phyloP scores from a whole-genome alignment of 441 rosid species.

The Melastoma candidum region DNA sequence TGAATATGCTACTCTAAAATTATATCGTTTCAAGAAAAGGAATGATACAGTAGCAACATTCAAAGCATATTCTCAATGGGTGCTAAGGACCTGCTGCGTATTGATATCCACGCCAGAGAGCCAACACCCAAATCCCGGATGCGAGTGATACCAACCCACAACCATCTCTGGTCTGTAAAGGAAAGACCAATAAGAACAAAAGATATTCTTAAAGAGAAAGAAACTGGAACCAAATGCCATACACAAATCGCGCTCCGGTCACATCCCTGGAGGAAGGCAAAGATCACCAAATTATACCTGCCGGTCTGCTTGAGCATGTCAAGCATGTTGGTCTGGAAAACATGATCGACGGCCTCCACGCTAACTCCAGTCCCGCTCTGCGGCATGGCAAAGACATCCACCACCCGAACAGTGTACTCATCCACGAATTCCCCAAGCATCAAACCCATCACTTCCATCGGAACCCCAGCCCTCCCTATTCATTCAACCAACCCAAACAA shows the following conservation, averaged over 20 bases:
- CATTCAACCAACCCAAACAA: constrained; percentile 6
- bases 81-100: constrained; percentile 67
- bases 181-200: constrained; percentile 5
- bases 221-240: too few species aligned
- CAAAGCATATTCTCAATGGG: neutral
- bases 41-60: neutral
- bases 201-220: too few species aligned
- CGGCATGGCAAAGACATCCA: constrained; percentile 98
- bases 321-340: constrained; percentile 95
- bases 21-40: too few species aligned
- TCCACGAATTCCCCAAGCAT: constrained; percentile 99
- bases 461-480: constrained; percentile 96
- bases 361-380: constrained; percentile 99
- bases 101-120: constrained; percentile 98
- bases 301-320: constrained; percentile 99
- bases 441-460: constrained; percentile 99
- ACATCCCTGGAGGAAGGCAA: neutral
- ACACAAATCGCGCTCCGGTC: neutral
- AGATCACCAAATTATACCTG: constrained; percentile 30
- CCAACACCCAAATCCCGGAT: constrained; percentile 99
- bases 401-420: constrained; percentile 93
- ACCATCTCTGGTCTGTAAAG: constrained; percentile 95
- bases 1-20: too few species aligned
- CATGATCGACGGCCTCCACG: constrained; percentile 99
- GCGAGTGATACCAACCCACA: constrained; percentile 99